Percentiles rank a stretch among this genome's conserved stretches.
phyloP scores from a whole-genome alignment of 2,329 filamentous ascomycete genomes.

The Clonostachys chloroleuca region DNA sequence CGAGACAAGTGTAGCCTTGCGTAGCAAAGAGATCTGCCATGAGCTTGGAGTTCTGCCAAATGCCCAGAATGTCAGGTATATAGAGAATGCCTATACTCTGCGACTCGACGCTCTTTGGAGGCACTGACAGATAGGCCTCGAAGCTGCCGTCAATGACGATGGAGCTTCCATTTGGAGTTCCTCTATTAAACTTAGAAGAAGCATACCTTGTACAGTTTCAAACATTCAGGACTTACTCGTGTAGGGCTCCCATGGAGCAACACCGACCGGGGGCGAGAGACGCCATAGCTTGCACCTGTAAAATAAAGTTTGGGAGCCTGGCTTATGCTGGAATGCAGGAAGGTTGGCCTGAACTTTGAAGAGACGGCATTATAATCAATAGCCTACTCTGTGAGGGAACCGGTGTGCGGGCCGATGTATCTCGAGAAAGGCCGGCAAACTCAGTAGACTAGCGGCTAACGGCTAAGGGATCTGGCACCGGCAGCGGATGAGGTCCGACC shows the following conservation, averaged over 20 bases:
- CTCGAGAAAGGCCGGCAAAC: too few relatives aligned
- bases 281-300: constrained; percentile 31
- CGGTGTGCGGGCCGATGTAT: too few relatives aligned
- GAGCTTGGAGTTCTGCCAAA: constrained; percentile 33
- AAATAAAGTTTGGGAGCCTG: too few relatives aligned
- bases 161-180: constrained; percentile 37
- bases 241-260: constrained; percentile 47
- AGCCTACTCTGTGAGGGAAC: too few relatives aligned
- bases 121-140: constrained; percentile 44
- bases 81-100: constrained; percentile 24
- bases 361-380: too few relatives aligned
- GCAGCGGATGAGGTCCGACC: too few relatives aligned
- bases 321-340: too few relatives aligned
- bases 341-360: too few relatives aligned
- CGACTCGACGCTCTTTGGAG: constrained; percentile 11
- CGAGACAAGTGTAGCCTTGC: constrained; percentile 30
- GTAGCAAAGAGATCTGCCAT: constrained; percentile 32
- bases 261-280: constrained; percentile 47
- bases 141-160: constrained; percentile 38
- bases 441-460: too few relatives aligned
- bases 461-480: too few relatives aligned
- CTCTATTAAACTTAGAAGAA: constrained; percentile 22
- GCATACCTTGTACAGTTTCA: too few relatives aligned
- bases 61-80: constrained; percentile 29
- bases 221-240: constrained; percentile 36